Evolutionary conservation across 129 eudicot genomes (phyloP).

Genomic region (Apium graveolens): DNA sequence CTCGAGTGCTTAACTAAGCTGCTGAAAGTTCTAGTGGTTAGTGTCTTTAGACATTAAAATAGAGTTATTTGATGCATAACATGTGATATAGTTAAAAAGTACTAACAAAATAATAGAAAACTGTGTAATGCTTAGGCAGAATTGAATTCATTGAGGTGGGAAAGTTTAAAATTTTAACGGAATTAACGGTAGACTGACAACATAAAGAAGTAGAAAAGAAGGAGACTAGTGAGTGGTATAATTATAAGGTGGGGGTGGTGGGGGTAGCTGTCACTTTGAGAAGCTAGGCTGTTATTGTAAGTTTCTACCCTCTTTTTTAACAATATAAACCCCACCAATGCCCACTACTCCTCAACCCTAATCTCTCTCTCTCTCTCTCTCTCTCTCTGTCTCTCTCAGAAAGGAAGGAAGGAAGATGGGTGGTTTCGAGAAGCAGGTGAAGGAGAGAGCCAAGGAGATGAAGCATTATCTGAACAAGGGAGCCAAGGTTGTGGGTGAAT

Average conservation of each 20-base stretch:
- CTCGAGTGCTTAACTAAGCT: neutral
- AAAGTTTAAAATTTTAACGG: constrained; percentile 3
- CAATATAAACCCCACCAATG: constrained; percentile 7
- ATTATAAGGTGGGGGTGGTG: constrained; percentile 6
- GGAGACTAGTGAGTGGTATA: constrained; percentile 3
- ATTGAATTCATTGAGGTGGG: neutral
- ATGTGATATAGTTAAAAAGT: too few species aligned
- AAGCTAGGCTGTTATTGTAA: constrained; percentile 6
- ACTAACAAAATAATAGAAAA: neutral
- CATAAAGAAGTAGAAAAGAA: neutral
- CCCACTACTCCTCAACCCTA: constrained; percentile 3
- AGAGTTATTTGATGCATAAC: neutral
- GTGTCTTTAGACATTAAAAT: neutral
- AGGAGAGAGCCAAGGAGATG: constrained; percentile 57
- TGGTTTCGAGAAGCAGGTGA: constrained; percentile 64
- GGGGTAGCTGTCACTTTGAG: constrained; percentile 8
- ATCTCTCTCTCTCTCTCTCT: neutral
- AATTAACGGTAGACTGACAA: neutral
- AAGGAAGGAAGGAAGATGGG: constrained; percentile 28
- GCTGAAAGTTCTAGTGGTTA: neutral
- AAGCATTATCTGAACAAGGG: constrained; percentile 52
- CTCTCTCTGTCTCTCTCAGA: neutral
- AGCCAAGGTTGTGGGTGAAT: constrained; percentile 49
- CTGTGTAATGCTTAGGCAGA: neutral
- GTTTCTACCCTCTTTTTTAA: neutral